These are phyloP conservation scores for Populus pruinosa DNA, from an alignment of 345 rosid genomes.

Conservation along the genomic window DNA sequence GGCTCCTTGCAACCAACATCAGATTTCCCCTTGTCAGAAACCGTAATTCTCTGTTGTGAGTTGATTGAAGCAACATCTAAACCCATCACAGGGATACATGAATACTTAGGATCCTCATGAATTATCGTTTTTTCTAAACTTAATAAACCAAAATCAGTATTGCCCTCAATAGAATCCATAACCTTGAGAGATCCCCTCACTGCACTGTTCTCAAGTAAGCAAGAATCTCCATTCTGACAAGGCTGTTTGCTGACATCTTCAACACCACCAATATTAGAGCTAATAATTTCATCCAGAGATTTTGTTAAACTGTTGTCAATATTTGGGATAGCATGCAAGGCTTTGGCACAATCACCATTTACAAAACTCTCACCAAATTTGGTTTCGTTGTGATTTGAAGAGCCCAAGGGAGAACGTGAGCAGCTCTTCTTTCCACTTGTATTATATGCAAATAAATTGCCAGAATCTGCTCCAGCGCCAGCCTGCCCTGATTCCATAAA, in stretches of 20 bases:
- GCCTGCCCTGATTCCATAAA: slow-evolving; percentile 25
- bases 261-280: slow-evolving; percentile 16
- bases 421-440: slow-evolving; percentile 32
- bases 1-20: slow-evolving; percentile 26
- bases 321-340: slow-evolving; percentile 22
- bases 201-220: slow-evolving; percentile 27
- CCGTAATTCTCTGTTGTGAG: slow-evolving; percentile 22
- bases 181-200: slow-evolving; percentile 17
- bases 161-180: slow-evolving; percentile 20
- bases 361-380: slow-evolving; percentile 24
- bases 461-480: slow-evolving; percentile 13
- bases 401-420: slow-evolving; percentile 25
- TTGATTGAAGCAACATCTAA: slow-evolving; percentile 11
- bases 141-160: slow-evolving; percentile 21
- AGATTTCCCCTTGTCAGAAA: slow-evolving; percentile 21
- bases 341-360: slow-evolving; percentile 16
- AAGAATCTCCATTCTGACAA: slow-evolving; percentile 24
- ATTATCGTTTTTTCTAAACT: slow-evolving; percentile 23
- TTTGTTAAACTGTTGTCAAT: slow-evolving; percentile 25
- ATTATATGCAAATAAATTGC: slow-evolving; percentile 12
- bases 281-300: slow-evolving; percentile 14
- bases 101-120: slow-evolving; percentile 24
- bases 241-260: slow-evolving; percentile 27
- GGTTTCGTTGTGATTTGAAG: slow-evolving; percentile 30
- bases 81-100: slow-evolving; percentile 9